phyloP scores from a whole-genome alignment of 139 green algal species.

The Chlorella ohadii region DNA sequence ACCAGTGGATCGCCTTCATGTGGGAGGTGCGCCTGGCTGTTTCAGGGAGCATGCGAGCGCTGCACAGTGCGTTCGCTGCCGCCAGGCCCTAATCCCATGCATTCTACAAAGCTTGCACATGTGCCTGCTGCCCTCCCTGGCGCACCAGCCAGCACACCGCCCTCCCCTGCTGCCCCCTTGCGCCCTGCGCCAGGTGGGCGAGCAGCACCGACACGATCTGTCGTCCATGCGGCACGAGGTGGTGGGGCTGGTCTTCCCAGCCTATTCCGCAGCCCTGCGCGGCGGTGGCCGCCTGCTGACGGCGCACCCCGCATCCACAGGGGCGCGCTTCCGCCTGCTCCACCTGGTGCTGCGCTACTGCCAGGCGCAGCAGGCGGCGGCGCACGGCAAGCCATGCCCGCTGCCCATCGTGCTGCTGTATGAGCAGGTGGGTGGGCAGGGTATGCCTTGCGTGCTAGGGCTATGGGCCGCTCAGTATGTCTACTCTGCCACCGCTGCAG shows the following conservation, averaged over 20 bases:
- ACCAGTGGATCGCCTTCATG: constrained; percentile 53
- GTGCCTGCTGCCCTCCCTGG: too few species aligned
- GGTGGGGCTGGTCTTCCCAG: constrained; percentile 8
- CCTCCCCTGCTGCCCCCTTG: too few species aligned
- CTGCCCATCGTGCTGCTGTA: constrained; percentile 30
- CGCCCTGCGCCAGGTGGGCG: constrained; percentile 6
- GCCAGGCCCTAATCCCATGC: too few species aligned
- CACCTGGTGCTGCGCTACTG: constrained; percentile 51
- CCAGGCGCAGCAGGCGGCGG: neutral
- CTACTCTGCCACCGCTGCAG: too few species aligned
- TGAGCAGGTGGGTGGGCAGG: constrained; percentile 12
- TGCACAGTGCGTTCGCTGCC: too few species aligned
- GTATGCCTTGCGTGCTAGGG: too few species aligned
- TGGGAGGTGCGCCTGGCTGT: constrained; percentile 35
- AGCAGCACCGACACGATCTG: neutral
- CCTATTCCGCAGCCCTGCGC: constrained; percentile 61
- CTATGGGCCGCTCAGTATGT: too few species aligned
- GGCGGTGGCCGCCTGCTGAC: constrained; percentile 42
- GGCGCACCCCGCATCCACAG: constrained; percentile 66
- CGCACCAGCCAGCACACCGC: too few species aligned
- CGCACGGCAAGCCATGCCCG: neutral
- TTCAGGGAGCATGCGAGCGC: too few species aligned
- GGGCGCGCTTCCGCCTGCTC: constrained; percentile 69
- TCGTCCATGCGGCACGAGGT: constrained; percentile 8
- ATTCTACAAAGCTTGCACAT: too few species aligned